Evolutionary conservation across 805 yeast species (phyloP).

Genomic region (Hanseniaspora pseudoguilliermondii): DNA sequence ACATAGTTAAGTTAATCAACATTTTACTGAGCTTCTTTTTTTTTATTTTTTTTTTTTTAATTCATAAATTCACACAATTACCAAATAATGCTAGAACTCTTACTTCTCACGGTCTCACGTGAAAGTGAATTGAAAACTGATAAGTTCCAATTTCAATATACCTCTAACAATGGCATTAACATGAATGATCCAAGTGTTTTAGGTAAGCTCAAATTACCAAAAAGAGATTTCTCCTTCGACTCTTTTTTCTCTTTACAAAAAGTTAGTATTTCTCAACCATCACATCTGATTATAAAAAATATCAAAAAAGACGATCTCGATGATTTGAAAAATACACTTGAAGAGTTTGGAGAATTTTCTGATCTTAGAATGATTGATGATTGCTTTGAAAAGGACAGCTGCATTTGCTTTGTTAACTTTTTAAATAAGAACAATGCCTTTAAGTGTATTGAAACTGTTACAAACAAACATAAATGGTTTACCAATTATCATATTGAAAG

Average conservation of each 20-base stretch:
- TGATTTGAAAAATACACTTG: not conserved
- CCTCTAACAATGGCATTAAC: not conserved
- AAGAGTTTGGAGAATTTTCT: not conserved
- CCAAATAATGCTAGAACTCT: not conserved
- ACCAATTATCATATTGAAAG: constrained; percentile 10
- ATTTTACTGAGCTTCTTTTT: too few relatives aligned
- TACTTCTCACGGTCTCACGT: not conserved
- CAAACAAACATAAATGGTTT: not conserved
- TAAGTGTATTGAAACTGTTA: not conserved
- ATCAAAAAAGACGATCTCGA: not conserved
- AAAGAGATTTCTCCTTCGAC: not conserved
- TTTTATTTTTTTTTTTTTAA: too few relatives aligned
- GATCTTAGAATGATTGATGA: constrained; percentile 4
- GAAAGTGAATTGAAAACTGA: not conserved
- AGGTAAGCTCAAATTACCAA: not conserved
- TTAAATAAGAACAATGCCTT: not conserved
- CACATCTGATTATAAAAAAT: constrained; percentile 4
- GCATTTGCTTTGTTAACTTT: constrained; percentile 6
- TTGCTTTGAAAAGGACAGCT: not conserved
- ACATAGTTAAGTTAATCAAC: too few relatives aligned
- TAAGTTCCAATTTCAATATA: not conserved
- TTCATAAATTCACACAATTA: too few relatives aligned
- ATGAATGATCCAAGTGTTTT: not conserved
- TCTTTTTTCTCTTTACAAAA: not conserved
- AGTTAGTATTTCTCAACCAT: not conserved